Evolutionary conservation across 139 green algal genomes (phyloP).

Genomic region (Coelastrella sp.): DNA sequence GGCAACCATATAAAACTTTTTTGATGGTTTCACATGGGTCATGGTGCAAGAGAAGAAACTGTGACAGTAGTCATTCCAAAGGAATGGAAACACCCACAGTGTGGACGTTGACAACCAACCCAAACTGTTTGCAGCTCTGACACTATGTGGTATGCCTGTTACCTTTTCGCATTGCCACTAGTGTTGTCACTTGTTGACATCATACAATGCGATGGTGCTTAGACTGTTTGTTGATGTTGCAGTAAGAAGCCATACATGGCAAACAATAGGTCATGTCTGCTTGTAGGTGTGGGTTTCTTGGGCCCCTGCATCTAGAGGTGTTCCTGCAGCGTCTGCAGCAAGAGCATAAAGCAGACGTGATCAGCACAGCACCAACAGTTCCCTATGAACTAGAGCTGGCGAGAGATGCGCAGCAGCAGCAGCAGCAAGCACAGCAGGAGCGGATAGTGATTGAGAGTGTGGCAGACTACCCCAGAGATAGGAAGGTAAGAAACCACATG

Average conservation of each 20-base stretch:
- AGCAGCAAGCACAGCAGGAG: background rate
- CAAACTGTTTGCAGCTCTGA: too few species aligned
- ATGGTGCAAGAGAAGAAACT: too few species aligned
- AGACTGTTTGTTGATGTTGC: too few species aligned
- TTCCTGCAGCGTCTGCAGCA: constrained; percentile 90
- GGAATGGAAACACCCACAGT: too few species aligned
- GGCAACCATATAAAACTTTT: background rate
- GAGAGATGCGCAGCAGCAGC: constrained; percentile 34
- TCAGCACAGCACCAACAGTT: constrained; percentile 92
- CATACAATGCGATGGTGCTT: too few species aligned
- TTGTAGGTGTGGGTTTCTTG: constrained; percentile 87
- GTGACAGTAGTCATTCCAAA: too few species aligned
- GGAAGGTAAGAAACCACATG: constrained; percentile 21
- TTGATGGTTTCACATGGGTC: too few species aligned
- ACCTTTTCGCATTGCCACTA: too few species aligned
- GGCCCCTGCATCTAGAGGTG: constrained; percentile 95
- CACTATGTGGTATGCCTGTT: too few species aligned
- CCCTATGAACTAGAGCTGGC: constrained; percentile 77
- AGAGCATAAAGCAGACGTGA: constrained; percentile 82
- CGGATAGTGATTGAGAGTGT: constrained; percentile 72
- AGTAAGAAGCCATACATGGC: background rate
- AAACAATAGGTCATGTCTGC: too few species aligned
- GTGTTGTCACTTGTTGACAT: too few species aligned
- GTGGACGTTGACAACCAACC: too few species aligned
- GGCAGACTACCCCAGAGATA: constrained; percentile 72